Conservation (phyloP, 306 rosid genomes). For the Dryas octopetala region DNA sequence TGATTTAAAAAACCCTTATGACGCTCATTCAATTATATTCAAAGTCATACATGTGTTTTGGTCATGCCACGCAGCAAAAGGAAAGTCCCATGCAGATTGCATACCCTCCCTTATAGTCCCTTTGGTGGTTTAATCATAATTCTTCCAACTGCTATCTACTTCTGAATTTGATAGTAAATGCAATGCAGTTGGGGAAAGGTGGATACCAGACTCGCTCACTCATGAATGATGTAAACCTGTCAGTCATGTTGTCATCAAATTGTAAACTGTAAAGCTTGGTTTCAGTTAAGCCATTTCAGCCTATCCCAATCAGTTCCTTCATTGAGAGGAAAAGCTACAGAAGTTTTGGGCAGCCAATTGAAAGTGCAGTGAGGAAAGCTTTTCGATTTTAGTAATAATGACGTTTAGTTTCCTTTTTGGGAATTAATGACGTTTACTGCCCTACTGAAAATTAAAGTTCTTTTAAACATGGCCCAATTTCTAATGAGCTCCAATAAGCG, state of each 20-base stretch:
- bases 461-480: neutral
- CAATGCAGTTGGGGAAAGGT: constrained; percentile 27
- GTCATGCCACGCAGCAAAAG: constrained; percentile 21
- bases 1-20: neutral
- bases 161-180: constrained; percentile 40
- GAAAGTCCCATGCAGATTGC: neutral
- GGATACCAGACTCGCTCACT: constrained; percentile 7
- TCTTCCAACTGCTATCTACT: constrained; percentile 37
- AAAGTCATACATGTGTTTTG: neutral
- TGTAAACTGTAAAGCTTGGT: constrained; percentile 12
- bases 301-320: constrained; percentile 21
- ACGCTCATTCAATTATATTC: neutral
- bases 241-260: constrained; percentile 24
- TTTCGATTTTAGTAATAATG: neutral
- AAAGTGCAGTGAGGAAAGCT: neutral
- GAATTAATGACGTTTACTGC: neutral
- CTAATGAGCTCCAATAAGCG: neutral
- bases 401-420: neutral
- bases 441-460: neutral
- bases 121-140: constrained; percentile 22
- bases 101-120: neutral
- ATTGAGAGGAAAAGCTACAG: neutral
- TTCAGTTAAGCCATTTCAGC: constrained; percentile 1
- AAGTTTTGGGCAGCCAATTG: neutral
- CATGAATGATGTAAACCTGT: constrained; percentile 22